These are phyloP conservation scores for Ganoderma meredithae DNA, from an alignment of 1,284 basidiomycete species.

Conservation along the genomic window DNA sequence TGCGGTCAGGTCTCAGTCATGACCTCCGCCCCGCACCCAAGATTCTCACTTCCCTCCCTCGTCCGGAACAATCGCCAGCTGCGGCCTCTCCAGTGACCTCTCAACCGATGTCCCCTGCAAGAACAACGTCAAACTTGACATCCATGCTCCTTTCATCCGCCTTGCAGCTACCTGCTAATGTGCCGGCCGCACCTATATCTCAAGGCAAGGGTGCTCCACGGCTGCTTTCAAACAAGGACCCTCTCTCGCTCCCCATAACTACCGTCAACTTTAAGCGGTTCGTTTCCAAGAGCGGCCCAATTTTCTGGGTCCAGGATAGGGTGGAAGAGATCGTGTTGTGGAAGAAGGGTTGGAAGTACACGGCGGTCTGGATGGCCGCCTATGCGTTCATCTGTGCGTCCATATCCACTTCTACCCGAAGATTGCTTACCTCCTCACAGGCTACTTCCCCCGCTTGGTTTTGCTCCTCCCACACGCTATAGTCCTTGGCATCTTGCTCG, in stretches of 20 bases:
- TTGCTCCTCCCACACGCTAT: conserved; percentile 68
- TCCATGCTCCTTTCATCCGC: conserved; percentile 44
- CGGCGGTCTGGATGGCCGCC: conserved; percentile 67
- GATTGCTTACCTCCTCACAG: conserved; percentile 43
- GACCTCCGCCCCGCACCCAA: conserved; percentile 51
- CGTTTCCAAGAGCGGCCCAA: conserved; percentile 66
- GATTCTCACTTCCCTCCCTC: conserved; percentile 55
- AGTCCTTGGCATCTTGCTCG: conserved; percentile 63
- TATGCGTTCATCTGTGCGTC: conserved; percentile 77
- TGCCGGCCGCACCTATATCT: conserved; percentile 35
- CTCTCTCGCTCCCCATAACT: conserved; percentile 74
- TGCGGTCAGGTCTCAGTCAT: conserved; percentile 41
- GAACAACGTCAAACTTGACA: conserved; percentile 41
- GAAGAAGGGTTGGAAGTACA: conserved; percentile 73
- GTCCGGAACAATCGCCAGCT: conserved; percentile 37
- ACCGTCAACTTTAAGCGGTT: conserved; percentile 79
- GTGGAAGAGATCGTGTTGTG: conserved; percentile 78
- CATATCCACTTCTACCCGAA: neutral
- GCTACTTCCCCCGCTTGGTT: conserved; percentile 70
- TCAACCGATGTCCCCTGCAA: conserved; percentile 31
- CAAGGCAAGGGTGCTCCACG: conserved; percentile 39
- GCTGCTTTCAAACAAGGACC: conserved; percentile 60
- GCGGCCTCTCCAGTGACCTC: conserved; percentile 33
- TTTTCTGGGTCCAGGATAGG: conserved; percentile 83
- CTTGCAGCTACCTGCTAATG: conserved; percentile 42